Base-by-base conservation (phyloP, 768 basidiomycete genomes). In the Pleurotus tuber-regium region DNA sequence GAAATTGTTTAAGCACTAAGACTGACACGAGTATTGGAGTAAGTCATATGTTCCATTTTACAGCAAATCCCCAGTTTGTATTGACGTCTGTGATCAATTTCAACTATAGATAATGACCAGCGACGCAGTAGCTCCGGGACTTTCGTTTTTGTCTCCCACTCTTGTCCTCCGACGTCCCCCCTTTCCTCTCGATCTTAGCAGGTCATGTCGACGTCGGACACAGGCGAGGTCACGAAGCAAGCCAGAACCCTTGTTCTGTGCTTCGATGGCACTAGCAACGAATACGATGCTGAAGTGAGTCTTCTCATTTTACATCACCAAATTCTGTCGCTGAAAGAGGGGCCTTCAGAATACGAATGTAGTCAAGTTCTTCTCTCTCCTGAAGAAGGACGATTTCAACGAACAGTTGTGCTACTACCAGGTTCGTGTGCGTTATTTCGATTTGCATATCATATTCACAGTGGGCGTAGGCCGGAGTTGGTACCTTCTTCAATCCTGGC, bases 261-360 rank as follows among this genome's bases (percentile, higher is more conserved):
- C 63, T 89, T 89, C 59, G 87, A 89, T 56, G 87, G 87, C 10
- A 87, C 87, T 3, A 63, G 73, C 2, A 71, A 71, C 49, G 73
- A 82, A 57, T 87, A 78, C 54, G 66, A 72, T 54, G 61, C 66
- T 3, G 59, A 63, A 51, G 85, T 83, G 55, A 25, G 78, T 59
- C 40, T 49, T 31, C 19, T 24, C 29, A 7, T 25, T 28, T 29
- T 16, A 6, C 39, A 14, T 36, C 10, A 29, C 19, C 3, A 23
- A 16, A 51, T 44, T 10, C 18, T 40, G 46, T 26, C 11, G 4
- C 18, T 11, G 21, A 19, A 42, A 40, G 10, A 26, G 43, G 11
- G n/a, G n/a, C n/a, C n/a, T n/a, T n/a, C 54, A 73, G 76, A 85
- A 87, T 59, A 82, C 87, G 8, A 89, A 89, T 51, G 76, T 87